Conservation (phyloP, 2,329 filamentous ascomycete genomes). For the Xylariales sp. region DNA sequence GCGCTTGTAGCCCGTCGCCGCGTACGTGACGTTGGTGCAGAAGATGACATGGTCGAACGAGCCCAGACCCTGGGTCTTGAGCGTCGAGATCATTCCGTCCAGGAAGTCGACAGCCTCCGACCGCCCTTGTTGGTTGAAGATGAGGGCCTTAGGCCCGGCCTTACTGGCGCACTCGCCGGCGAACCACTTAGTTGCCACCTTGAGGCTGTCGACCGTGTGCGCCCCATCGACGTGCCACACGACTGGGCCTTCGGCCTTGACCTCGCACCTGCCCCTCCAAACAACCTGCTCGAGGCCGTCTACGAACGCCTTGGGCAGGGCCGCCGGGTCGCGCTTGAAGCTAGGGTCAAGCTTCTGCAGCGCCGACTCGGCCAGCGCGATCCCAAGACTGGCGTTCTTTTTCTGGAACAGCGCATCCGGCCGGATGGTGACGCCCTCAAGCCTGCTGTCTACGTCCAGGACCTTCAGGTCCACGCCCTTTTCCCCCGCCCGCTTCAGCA, state of each 20-base stretch:
- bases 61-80: conserved; percentile 22
- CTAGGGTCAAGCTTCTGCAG: conserved; percentile 38
- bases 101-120: conserved; percentile 43
- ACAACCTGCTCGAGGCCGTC: conserved; percentile 70
- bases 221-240: conserved; percentile 90
- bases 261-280: conserved; percentile 75
- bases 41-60: conserved; percentile 73
- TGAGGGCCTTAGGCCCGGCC: conserved; percentile 48
- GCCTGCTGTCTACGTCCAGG: conserved; percentile 40
- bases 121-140: conserved; percentile 52
- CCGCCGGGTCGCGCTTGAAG: conserved; percentile 15
- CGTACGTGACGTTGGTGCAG: conserved; percentile 68
- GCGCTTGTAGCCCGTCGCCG: conserved; percentile 45
- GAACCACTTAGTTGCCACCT: conserved; percentile 81
- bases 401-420: conserved; percentile 55
- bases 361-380: conserved; percentile 47
- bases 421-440: conserved; percentile 41
- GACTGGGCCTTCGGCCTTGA: conserved; percentile 50
- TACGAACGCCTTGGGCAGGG: conserved; percentile 60
- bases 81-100: conserved; percentile 35
- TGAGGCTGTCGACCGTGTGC: conserved; percentile 87
- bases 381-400: conserved; percentile 45
- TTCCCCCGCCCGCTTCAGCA: conserved; percentile 47
- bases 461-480: conserved; percentile 43
- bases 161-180: conserved; percentile 34